Conservation (phyloP, 148 eudicot genomes). For the Nepenthes gracilis region DNA sequence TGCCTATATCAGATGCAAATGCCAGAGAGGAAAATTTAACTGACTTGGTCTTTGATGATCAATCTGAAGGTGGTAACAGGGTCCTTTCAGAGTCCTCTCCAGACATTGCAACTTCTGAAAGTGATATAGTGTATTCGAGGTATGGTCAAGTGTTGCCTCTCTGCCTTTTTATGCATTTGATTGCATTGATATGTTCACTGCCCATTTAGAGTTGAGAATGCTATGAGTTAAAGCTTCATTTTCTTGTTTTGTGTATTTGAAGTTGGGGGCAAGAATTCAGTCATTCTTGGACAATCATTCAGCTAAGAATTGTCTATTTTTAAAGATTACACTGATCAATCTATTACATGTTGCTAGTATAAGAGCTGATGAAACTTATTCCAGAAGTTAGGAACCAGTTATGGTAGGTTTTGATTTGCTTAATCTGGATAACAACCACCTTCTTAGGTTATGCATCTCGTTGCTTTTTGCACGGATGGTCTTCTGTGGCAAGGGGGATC, state of each 20-base stretch:
- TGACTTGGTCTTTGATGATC: constrained; percentile 22
- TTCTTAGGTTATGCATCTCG: too few relatives aligned
- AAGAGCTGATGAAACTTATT: too few relatives aligned
- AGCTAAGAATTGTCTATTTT: too few relatives aligned
- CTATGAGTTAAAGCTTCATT: neutral
- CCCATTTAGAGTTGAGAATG: neutral
- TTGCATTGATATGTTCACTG: neutral
- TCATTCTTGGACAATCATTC: too few relatives aligned
- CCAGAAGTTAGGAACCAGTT: too few relatives aligned
- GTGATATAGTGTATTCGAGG: constrained; percentile 58
- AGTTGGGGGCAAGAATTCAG: too few relatives aligned
- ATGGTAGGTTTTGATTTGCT: too few relatives aligned
- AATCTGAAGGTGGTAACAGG: constrained; percentile 31
- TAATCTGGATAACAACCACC: too few relatives aligned
- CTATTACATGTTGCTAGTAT: too few relatives aligned
- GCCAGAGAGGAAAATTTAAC: constrained; percentile 25
- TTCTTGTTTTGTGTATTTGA: neutral
- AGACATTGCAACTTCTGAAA: constrained; percentile 43
- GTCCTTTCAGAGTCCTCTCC: constrained; percentile 48
- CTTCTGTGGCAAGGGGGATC: too few relatives aligned
- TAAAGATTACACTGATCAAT: too few relatives aligned
- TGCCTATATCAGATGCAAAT: constrained; percentile 26
- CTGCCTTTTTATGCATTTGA: neutral
- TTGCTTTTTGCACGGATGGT: too few relatives aligned
- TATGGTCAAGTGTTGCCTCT: constrained; percentile 2